Percentiles rank a stretch among this genome's conserved stretches.
Conservation (phyloP, 192 early-diverging fungal genomes). For the Linnemannia hyalina region DNA sequence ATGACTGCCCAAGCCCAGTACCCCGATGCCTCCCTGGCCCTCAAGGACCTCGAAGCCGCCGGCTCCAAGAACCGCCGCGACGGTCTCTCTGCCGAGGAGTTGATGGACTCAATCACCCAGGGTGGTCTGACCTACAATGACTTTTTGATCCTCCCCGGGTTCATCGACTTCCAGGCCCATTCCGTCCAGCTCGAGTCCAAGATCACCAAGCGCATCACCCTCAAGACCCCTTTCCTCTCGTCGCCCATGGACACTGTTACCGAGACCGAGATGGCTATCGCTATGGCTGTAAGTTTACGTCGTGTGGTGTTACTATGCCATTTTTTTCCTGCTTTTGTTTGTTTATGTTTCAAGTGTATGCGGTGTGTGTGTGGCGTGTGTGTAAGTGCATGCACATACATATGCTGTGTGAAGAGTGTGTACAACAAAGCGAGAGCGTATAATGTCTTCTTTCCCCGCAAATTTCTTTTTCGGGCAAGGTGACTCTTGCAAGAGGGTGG, state of each 20-base stretch:
- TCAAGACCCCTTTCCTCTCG: slow-evolving; percentile 95
- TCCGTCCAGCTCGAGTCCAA: slow-evolving; percentile 83
- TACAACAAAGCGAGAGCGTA: background rate
- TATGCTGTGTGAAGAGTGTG: background rate
- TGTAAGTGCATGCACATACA: background rate
- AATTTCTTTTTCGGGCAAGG: slow-evolving; percentile 50
- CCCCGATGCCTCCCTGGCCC: slow-evolving; percentile 37
- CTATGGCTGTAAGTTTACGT: slow-evolving; percentile 85
- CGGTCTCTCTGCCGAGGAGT: slow-evolving; percentile 86
- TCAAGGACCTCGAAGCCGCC: slow-evolving; percentile 48
- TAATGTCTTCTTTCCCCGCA: slow-evolving; percentile 39
- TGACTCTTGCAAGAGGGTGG: background rate
- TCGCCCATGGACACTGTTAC: slow-evolving; percentile 99
- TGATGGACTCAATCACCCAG: slow-evolving; percentile 83
- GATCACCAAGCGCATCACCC: slow-evolving; percentile 90
- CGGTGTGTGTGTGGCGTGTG: background rate
- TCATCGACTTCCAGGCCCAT: slow-evolving; percentile 92
- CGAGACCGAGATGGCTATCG: slow-evolving; percentile 98
- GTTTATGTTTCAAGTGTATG: background rate
- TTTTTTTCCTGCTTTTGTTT: background rate
- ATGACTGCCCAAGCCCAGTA: slow-evolving; percentile 46
- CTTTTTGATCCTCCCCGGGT: slow-evolving; percentile 96
- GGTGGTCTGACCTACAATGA: slow-evolving; percentile 99
- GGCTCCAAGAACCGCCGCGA: slow-evolving; percentile 66
- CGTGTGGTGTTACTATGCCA: background rate